These are phyloP conservation scores for Stagonosporopsis rhizophila DNA, from an alignment of 2,329 filamentous ascomycete species.

Conservation along the genomic window DNA sequence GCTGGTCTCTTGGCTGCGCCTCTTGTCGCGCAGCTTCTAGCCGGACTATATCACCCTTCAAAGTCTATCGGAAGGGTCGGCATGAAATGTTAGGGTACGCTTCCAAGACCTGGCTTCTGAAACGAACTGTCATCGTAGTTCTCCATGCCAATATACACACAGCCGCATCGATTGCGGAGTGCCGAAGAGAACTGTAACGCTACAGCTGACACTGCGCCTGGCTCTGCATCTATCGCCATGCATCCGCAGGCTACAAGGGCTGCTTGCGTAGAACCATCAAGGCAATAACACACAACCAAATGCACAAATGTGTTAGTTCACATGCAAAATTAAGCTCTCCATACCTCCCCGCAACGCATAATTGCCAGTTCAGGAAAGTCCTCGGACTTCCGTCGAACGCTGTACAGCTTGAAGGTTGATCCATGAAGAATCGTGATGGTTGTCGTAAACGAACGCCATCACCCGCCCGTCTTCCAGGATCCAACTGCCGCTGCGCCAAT, in stretches of 20 bases:
- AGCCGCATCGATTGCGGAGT: too few relatives aligned
- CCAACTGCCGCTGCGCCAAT: conserved; percentile 13
- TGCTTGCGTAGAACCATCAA: background rate
- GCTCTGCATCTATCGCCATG: background rate
- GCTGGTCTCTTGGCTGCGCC: background rate
- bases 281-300: background rate
- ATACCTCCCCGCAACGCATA: background rate
- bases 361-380: conserved; percentile 7
- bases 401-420: conserved; percentile 31
- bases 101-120: too few relatives aligned
- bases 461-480: conserved; percentile 8
- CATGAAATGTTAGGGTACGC: too few relatives aligned
- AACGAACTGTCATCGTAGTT: background rate
- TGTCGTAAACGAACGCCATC: conserved; percentile 19
- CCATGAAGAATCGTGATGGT: conserved; percentile 24
- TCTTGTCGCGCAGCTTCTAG: background rate
- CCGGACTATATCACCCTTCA: background rate
- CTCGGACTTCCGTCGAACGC: conserved; percentile 20
- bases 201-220: background rate
- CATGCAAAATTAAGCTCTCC: too few relatives aligned
- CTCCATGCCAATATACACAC: background rate
- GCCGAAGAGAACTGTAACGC: too few relatives aligned
- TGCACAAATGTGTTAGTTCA: background rate
- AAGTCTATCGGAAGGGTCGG: background rate
- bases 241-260: background rate